Evolutionary conservation across 768 basidiomycete genomes (phyloP).

Genomic region (Termitomyces heimii): DNA sequence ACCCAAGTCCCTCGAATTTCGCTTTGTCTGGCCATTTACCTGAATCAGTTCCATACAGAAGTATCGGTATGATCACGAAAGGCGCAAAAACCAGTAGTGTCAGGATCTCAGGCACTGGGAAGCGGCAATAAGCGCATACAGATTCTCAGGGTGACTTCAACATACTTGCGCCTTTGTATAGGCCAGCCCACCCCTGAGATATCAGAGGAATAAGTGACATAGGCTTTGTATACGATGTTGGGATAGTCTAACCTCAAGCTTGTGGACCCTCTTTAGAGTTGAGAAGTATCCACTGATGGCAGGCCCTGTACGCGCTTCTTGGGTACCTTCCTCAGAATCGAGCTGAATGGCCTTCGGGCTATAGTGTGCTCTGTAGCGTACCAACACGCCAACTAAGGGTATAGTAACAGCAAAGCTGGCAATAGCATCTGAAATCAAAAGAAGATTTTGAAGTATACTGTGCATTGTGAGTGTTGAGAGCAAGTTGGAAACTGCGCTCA

Average conservation of each 20-base stretch:
- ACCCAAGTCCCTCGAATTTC: neutral
- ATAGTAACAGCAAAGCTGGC: conserved; percentile 49
- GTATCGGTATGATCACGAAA: neutral
- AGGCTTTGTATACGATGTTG: conserved; percentile 8
- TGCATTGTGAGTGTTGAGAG: neutral
- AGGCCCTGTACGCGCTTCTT: conserved; percentile 49
- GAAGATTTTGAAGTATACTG: neutral
- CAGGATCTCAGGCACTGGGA: conserved; percentile 2
- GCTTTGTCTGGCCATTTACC: neutral
- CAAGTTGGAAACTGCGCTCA: neutral
- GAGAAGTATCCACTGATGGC: conserved; percentile 63
- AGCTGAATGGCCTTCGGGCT: conserved; percentile 77
- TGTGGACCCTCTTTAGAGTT: conserved; percentile 65
- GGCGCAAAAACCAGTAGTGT: neutral
- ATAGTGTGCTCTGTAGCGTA: conserved; percentile 76
- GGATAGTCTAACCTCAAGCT: conserved; percentile 49
- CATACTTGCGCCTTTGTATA: conserved; percentile 73
- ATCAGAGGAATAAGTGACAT: neutral
- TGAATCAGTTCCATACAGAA: neutral
- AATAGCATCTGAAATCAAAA: neutral
- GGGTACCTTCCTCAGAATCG: conserved; percentile 53
- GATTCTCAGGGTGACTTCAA: neutral
- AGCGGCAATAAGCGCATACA: neutral
- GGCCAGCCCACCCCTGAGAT: conserved; percentile 51
- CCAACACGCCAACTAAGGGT: conserved; percentile 57